These are phyloP conservation scores for Odontarrhena argentea DNA, from an alignment of 345 rosid species.

Conservation along the genomic window DNA sequence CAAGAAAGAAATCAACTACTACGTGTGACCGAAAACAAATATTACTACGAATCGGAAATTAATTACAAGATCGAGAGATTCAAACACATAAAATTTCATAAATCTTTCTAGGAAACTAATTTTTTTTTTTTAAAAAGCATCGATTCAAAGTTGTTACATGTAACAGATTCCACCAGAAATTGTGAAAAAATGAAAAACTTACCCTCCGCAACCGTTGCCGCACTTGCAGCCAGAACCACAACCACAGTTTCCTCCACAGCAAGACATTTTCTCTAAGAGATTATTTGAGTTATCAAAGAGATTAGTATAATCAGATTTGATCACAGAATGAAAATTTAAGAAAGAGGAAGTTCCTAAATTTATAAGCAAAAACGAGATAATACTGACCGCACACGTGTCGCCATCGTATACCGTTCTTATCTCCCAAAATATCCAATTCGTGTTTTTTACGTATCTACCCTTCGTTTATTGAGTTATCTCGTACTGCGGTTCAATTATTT, in stretches of 20 bases:
- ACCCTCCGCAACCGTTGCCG: slow-evolving; percentile 70
- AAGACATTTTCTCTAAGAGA: slow-evolving; percentile 56
- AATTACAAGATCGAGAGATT: not conserved
- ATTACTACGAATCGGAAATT: not conserved
- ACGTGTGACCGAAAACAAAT: too few species aligned
- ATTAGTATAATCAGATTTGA: not conserved
- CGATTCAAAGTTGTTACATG: not conserved
- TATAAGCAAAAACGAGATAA: slow-evolving; percentile 43
- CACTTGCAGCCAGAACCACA: slow-evolving; percentile 68
- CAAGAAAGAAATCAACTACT: too few species aligned
- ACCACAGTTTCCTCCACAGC: slow-evolving; percentile 68
- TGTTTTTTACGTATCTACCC: slow-evolving; percentile 22
- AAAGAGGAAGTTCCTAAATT: not conserved
- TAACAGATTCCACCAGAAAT: not conserved
- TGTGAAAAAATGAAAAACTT: not conserved
- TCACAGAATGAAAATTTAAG: not conserved
- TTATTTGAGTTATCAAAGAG: not conserved
- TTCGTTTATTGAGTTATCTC: slow-evolving; percentile 7
- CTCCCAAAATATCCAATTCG: slow-evolving; percentile 27
- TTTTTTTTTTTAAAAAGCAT: too few species aligned
- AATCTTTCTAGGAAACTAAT: not conserved
- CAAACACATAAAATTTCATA: not conserved
- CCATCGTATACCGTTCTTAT: slow-evolving; percentile 32
- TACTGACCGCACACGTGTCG: slow-evolving; percentile 59
- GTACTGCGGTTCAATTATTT: slow-evolving; percentile 34